Conservation (phyloP, 2,329 filamentous ascomycete genomes). For the Stemphylium lycopersici region DNA sequence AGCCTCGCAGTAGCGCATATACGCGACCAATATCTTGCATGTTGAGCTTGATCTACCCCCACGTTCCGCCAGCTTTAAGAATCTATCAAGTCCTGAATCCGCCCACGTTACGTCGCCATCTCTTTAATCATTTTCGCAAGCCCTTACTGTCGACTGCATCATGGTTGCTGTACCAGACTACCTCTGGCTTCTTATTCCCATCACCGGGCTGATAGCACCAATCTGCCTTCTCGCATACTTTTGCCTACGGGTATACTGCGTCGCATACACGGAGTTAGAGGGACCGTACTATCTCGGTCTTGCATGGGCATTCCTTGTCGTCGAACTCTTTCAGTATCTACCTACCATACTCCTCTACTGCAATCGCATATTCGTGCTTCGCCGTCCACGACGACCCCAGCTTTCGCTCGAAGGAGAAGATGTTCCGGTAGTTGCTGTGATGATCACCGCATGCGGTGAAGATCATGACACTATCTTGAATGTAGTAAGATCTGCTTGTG, state of each 20-base stretch:
- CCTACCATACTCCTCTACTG: not conserved
- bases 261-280: not conserved
- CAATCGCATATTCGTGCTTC: not conserved
- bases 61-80: too few relatives aligned
- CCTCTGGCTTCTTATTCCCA: not conserved
- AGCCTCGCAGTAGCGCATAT: too few relatives aligned
- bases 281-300: not conserved
- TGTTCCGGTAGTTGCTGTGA: slow-evolving; percentile 50
- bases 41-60: too few relatives aligned
- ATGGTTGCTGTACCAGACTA: not conserved
- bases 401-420: slow-evolving; percentile 13
- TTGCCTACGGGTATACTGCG: not conserved
- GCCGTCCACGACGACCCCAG: not conserved
- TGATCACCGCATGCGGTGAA: slow-evolving; percentile 54
- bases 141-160: not conserved
- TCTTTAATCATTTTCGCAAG: too few relatives aligned
- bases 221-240: not conserved
- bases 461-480: slow-evolving; percentile 52
- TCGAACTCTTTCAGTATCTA: not conserved
- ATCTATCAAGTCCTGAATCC: too few relatives aligned
- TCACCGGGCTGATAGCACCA: not conserved
- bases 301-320: not conserved
- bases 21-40: too few relatives aligned
- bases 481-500: slow-evolving; percentile 10
- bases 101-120: too few relatives aligned